These are phyloP conservation scores for Stagonosporopsis chrysanthemi DNA, from an alignment of 2,329 filamentous ascomycete genomes.

Conservation along the genomic window DNA sequence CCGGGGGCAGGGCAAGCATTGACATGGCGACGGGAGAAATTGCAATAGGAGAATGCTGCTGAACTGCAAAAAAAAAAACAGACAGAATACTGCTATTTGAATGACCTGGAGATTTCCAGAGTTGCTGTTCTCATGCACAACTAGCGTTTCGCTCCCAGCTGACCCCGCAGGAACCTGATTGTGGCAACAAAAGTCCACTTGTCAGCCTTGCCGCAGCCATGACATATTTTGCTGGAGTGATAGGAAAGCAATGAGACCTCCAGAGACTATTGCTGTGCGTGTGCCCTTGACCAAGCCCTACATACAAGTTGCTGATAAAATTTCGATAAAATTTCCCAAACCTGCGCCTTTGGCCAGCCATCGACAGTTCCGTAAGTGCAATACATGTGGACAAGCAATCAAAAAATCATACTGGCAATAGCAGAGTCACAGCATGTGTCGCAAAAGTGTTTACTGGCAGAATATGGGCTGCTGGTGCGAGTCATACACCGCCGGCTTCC, in stretches of 20 bases:
- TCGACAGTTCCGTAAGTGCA: no score
- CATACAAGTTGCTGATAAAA: no score
- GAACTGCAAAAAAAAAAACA: neutral
- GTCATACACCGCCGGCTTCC: no score
- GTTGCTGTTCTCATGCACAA: neutral
- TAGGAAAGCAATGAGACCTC: neutral
- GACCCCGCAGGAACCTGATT: constrained; percentile 9
- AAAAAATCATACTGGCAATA: neutral
- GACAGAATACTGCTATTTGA: neutral
- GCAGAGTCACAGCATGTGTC: no score
- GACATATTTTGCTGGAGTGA: neutral
- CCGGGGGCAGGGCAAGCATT: constrained; percentile 24
- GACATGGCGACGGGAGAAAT: neutral
- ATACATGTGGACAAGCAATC: no score
- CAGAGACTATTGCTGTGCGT: neutral
- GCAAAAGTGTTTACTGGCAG: no score
- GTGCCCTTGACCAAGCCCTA: no score
- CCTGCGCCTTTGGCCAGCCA: no score
- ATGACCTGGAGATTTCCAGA: neutral
- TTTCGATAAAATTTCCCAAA: no score
- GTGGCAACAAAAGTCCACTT: constrained; percentile 1
- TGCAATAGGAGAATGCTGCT: neutral
- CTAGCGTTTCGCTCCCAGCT: constrained; percentile 10
- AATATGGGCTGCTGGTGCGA: no score
- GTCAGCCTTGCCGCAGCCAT: neutral